Evolutionary conservation across 306 rosid genomes (phyloP).

Genomic region (Casuarina cunninghamiana): DNA sequence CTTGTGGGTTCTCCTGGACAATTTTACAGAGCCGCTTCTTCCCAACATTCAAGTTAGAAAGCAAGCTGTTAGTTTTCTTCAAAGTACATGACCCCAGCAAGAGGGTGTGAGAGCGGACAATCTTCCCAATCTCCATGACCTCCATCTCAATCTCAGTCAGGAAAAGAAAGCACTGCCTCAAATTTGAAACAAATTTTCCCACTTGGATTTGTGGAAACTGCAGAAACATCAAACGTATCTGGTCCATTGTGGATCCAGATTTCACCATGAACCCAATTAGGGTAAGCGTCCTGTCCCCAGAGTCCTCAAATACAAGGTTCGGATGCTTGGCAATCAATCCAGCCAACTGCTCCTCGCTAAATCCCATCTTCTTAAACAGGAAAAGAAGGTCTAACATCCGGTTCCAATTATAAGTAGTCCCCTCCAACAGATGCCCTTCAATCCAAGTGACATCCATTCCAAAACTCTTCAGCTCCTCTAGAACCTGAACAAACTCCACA

Average conservation of each 20-base stretch:
- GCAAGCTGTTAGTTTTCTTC: constrained; percentile 58
- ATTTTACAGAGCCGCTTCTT: constrained; percentile 52
- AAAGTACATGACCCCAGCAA: constrained; percentile 55
- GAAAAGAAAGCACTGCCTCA: constrained; percentile 46
- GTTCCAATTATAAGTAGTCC: constrained; percentile 53
- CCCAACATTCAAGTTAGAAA: constrained; percentile 53
- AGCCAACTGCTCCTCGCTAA: constrained; percentile 39
- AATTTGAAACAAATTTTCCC: constrained; percentile 49
- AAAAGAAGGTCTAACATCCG: constrained; percentile 46
- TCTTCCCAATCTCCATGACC: constrained; percentile 47
- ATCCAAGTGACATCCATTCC: constrained; percentile 54
- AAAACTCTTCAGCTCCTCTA: constrained; percentile 48
- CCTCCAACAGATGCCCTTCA: constrained; percentile 39
- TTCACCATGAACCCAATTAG: constrained; percentile 60
- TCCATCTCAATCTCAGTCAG: constrained; percentile 63
- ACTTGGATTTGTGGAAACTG: constrained; percentile 57
- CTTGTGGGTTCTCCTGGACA: constrained; percentile 61
- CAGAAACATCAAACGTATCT: constrained; percentile 43
- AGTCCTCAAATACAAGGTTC: constrained; percentile 61
- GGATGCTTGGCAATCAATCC: constrained; percentile 39
- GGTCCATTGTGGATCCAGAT: constrained; percentile 50
- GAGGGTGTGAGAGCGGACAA: constrained; percentile 48
- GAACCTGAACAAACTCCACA: constrained; percentile 42
- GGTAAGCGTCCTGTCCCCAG: constrained; percentile 53
- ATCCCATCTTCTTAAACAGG: constrained; percentile 45